Evolutionary conservation across 441 rosid genomes (phyloP).

Genomic region (Adansonia madagascariensis): DNA sequence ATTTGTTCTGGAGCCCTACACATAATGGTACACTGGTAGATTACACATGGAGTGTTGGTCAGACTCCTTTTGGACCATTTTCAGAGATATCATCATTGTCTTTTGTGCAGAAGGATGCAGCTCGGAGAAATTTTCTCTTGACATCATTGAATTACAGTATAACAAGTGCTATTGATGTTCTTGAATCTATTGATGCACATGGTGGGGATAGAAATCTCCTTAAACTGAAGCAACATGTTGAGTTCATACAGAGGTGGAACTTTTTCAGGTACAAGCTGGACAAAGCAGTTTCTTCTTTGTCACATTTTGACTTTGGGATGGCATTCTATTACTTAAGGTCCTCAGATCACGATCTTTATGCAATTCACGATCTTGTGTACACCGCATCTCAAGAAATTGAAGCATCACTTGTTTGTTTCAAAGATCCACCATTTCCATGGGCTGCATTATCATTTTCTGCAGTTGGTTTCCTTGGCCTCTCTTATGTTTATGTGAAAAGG

Average conservation of each 20-base stretch:
- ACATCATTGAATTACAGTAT: constrained; percentile 78
- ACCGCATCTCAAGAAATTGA: constrained; percentile 80
- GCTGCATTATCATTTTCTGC: constrained; percentile 56
- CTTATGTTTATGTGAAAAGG: constrained; percentile 56
- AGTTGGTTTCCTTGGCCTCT: constrained; percentile 56
- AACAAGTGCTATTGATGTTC: constrained; percentile 72
- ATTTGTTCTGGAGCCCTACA: constrained; percentile 79
- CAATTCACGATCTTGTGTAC: constrained; percentile 75
- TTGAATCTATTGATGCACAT: constrained; percentile 68
- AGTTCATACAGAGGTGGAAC: constrained; percentile 82
- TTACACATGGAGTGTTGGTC: constrained; percentile 95
- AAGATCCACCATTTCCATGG: constrained; percentile 96
- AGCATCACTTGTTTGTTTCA: constrained; percentile 84
- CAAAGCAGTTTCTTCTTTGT: constrained; percentile 77
- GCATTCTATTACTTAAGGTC: constrained; percentile 79
- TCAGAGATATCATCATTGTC: constrained; percentile 74
- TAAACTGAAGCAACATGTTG: constrained; percentile 57
- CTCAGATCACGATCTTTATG: constrained; percentile 77
- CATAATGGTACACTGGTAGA: constrained; percentile 82
- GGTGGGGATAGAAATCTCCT: constrained; percentile 80
- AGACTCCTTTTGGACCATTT: constrained; percentile 96
- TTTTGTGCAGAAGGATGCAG: constrained; percentile 92
- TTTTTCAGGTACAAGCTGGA: constrained; percentile 84
- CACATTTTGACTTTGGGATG: constrained; percentile 80
- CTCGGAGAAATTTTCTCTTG: constrained; percentile 74